Percentiles rank a stretch among this genome's conserved stretches.
Conservation (phyloP, 352 stramenopile genomes). For the Phytophthora hybrid region DNA sequence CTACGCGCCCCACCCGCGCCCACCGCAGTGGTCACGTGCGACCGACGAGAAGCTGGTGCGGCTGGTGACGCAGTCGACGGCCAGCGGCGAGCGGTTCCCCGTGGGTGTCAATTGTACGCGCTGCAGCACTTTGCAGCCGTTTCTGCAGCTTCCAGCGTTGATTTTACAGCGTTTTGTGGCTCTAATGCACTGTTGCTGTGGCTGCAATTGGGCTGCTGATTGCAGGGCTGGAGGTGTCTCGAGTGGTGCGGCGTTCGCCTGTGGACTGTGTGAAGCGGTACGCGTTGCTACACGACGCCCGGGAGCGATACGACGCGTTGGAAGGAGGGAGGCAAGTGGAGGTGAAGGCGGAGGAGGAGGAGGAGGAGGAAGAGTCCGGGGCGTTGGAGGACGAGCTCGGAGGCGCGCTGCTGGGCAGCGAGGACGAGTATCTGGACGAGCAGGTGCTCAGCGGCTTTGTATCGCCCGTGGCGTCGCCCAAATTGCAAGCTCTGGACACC, state of each 20-base stretch:
- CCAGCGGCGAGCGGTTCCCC: constrained; percentile 80
- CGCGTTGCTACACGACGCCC: constrained; percentile 66
- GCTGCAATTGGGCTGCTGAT: constrained; percentile 21
- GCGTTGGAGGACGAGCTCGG: constrained; percentile 30
- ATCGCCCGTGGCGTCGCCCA: constrained; percentile 68
- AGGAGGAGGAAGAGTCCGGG: constrained; percentile 8
- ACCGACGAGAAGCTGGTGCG: constrained; percentile 71
- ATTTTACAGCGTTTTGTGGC: neutral
- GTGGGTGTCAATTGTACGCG: constrained; percentile 87
- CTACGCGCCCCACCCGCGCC: constrained; percentile 37
- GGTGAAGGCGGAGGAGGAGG: constrained; percentile 8
- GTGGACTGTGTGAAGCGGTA: constrained; percentile 88
- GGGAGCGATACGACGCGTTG: constrained; percentile 43
- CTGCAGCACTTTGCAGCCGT: neutral
- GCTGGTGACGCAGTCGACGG: constrained; percentile 73
- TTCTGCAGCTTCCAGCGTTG: neutral
- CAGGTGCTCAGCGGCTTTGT: constrained; percentile 69
- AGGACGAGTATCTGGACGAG: constrained; percentile 49
- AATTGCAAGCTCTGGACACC: constrained; percentile 63
- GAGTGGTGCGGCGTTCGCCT: constrained; percentile 60
- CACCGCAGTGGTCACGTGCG: constrained; percentile 51
- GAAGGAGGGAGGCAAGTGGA: constrained; percentile 28
- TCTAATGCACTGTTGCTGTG: constrained; percentile 18
- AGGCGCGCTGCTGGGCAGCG: constrained; percentile 36
- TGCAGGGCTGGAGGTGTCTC: constrained; percentile 76